A percentile compares a stretch with the other conserved stretches of the same genome.
Evolutionary conservation across 2,329 filamentous ascomycete genomes (phyloP).

Genomic region (Aspergillus fijiensis): DNA sequence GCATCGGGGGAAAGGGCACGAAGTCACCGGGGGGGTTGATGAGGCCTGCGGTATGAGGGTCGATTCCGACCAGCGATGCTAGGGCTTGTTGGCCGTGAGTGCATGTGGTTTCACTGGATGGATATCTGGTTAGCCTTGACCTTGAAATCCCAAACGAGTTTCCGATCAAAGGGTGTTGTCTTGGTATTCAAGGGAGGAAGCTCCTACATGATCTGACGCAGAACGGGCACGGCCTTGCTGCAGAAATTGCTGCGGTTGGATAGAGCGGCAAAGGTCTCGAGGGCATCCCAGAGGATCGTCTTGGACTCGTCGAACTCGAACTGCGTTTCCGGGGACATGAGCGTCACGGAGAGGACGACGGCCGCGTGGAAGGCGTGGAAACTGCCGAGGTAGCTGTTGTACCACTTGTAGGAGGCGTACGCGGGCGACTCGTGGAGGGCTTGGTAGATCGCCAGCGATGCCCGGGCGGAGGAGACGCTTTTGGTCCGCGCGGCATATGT

Average conservation of each 20-base stretch:
- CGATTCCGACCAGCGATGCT: constrained; percentile 5
- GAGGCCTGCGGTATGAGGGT: constrained; percentile 8
- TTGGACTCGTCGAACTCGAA: constrained; percentile 33
- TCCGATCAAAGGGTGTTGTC: too few relatives aligned
- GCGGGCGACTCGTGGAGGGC: constrained; percentile 30
- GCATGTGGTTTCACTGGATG: constrained; percentile 25
- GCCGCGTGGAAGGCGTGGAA: constrained; percentile 46
- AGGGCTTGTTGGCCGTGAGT: constrained; percentile 18
- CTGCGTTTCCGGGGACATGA: constrained; percentile 30
- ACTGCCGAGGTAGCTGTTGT: constrained; percentile 39
- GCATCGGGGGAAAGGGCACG: constrained; percentile 10
- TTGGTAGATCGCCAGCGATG: constrained; percentile 35
- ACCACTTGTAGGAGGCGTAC: constrained; percentile 43
- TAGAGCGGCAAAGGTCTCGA: constrained; percentile 35
- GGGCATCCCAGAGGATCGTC: constrained; percentile 27
- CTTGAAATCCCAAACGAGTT: too few relatives aligned
- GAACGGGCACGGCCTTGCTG: constrained; percentile 37
- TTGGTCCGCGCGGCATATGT: constrained; percentile 30
- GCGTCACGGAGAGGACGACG: constrained; percentile 31
- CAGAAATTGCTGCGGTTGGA: constrained; percentile 38
- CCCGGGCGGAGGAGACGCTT: constrained; percentile 36
- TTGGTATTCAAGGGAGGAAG: not conserved
- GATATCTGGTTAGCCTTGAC: too few relatives aligned
- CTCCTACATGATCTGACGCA: constrained; percentile 37
- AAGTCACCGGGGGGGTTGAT: constrained; percentile 16